These are phyloP conservation scores for Protostelium mycophagum DNA, from an alignment of 78 protist genomes.

Conservation along the genomic window DNA sequence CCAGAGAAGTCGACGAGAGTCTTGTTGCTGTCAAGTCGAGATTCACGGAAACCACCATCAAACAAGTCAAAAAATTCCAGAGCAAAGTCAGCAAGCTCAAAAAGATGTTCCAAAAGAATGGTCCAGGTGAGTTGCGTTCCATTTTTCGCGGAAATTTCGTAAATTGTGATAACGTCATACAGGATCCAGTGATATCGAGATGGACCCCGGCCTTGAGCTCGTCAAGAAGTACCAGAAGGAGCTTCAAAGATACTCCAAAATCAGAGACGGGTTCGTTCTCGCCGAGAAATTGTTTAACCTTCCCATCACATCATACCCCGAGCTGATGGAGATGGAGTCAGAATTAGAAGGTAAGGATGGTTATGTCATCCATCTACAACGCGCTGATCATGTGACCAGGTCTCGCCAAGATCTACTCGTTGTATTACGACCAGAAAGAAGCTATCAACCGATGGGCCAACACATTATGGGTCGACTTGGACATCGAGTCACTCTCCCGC, in stretches of 20 bases:
- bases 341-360: constrained; percentile 26
- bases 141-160: neutral
- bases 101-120: constrained; percentile 13
- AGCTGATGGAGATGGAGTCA: constrained; percentile 26
- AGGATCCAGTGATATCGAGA: constrained; percentile 15
- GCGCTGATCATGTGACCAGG: neutral
- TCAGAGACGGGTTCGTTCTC: constrained; percentile 36
- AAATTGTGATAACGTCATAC: constrained; percentile 41
- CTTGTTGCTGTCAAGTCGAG: constrained; percentile 28
- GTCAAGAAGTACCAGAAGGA: constrained; percentile 11
- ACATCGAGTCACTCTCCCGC: constrained; percentile 70
- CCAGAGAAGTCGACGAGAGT: constrained; percentile 12
- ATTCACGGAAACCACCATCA: constrained; percentile 56
- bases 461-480: constrained; percentile 37
- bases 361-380: neutral
- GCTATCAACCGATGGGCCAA: constrained; percentile 58
- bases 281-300: constrained; percentile 75
- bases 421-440: constrained; percentile 9
- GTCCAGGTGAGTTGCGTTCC: constrained; percentile 12
- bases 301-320: constrained; percentile 50
- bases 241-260: neutral
- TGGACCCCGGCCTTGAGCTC: constrained; percentile 61
- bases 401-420: neutral
- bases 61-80: constrained; percentile 25
- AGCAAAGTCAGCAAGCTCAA: neutral